phyloP scores from a whole-genome alignment of 768 basidiomycete species.

The Russula sp. region DNA sequence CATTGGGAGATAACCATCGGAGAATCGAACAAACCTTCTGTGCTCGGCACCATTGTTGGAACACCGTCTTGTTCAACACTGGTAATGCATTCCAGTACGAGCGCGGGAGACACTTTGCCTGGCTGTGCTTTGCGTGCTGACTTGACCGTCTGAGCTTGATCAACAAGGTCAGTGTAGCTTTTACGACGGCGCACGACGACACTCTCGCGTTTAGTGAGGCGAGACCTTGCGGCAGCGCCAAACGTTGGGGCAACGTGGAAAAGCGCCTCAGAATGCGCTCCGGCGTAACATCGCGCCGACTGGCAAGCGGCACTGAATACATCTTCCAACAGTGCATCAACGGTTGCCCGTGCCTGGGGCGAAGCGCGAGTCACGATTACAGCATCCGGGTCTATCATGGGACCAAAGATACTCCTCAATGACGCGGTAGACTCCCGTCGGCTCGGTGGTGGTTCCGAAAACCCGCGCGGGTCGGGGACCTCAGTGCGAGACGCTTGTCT shows the following conservation, averaged over 20 bases:
- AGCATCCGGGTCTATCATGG: conserved; percentile 46
- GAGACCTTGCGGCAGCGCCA: conserved; percentile 48
- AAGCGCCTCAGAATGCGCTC: conserved; percentile 55
- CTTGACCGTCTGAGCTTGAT: neutral
- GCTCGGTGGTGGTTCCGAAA: conserved; percentile 16
- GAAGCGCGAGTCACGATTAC: conserved; percentile 65
- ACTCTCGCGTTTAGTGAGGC: conserved; percentile 63
- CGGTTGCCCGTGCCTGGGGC: conserved; percentile 54
- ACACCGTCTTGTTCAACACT: conserved; percentile 1
- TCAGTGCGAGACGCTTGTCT: conserved; percentile 13
- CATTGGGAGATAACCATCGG: conserved; percentile 20
- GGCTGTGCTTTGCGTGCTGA: neutral
- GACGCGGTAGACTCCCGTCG: conserved; percentile 62
- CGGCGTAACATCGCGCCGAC: conserved; percentile 60
- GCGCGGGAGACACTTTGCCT: conserved; percentile 5
- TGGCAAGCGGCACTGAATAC: conserved; percentile 72
- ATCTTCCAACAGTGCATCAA: conserved; percentile 75
- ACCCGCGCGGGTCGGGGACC: neutral
- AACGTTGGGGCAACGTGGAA: conserved; percentile 58
- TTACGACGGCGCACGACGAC: conserved; percentile 58
- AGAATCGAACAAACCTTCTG: conserved; percentile 19
- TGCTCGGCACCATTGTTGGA: conserved; percentile 4
- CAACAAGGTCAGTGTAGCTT: conserved; percentile 34
- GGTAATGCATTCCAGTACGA: conserved; percentile 10
- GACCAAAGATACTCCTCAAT: conserved; percentile 53